Base-by-base conservation (phyloP, 139 green algal genomes). In the Picochlorum sp. region DNA sequence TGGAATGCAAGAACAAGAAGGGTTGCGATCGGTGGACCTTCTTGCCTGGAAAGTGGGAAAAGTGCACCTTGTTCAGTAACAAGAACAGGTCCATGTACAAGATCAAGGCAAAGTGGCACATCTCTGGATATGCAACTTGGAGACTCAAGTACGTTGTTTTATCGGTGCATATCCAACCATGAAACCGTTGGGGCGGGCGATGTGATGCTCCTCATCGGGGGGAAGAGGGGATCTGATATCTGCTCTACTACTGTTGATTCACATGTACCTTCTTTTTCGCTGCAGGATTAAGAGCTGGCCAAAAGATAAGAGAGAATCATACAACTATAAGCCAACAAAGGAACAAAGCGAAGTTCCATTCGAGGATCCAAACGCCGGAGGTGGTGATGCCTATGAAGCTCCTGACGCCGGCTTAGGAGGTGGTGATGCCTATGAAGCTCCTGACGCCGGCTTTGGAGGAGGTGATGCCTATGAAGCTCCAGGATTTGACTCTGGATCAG, bases 81-180 rank as follows among this genome's bases (percentile, higher is more conserved):
- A 54, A 20, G 16, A 21, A 20, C 47, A 54, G 47, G 47, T 26
- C 16, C n/a, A 21, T 54, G 47, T 54, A 26, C 47, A 54, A 54
- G 47, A 20, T 20, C 47, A 54, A 54, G n/a, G 47, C 47, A 26
- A 9, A 21, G 0, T 54, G 47, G 47, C n/a, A 54, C n/a, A 21
- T 54, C 47, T 54, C 47, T 21, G 47, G 47, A 54, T 54, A 54
- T 0, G 47, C 47, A 26, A 20, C 47, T 20, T 54, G 47, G 47
- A 54, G 47, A 54, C 47, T 54, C 47, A 21, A 54, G 47, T 54
- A 54, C 47, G 47, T 24, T 54, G 47, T 54, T 54, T 54, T 41
- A 41, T 41, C 34, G 7, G 1, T 41, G 34, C 34, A 41, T 41
- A 41, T 41, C 8, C 2, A 11, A 11, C 34, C 34, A 41, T 13